phyloP scores from a whole-genome alignment of 768 basidiomycete genomes.

The Crepidotus variabilis region DNA sequence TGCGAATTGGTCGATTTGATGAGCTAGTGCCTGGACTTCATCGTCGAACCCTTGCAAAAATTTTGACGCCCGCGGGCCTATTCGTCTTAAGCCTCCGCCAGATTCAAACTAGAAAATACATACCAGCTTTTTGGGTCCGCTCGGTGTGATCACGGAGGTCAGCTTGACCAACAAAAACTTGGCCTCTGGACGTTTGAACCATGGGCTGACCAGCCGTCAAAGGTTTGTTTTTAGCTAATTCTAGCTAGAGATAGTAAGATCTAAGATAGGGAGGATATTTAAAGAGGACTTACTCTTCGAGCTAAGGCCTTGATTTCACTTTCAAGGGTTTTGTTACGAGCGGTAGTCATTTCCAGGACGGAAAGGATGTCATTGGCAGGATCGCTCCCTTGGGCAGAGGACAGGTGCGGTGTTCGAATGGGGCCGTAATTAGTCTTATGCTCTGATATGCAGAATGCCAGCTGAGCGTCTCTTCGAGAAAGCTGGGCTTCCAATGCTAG shows the following conservation, averaged over 20 bases:
- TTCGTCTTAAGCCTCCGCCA: background rate
- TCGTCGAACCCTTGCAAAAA: constrained; percentile 21
- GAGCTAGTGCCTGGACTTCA: constrained; percentile 29
- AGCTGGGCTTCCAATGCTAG: constrained; percentile 49
- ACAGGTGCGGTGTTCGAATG: background rate
- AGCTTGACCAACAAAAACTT: no score
- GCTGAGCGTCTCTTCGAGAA: constrained; percentile 51
- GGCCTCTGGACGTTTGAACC: no score
- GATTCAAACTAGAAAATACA: no score
- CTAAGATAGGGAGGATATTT: background rate
- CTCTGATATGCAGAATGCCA: constrained; percentile 24
- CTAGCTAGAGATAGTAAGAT: constrained; percentile 11
- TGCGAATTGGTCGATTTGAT: constrained; percentile 31
- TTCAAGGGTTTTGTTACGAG: constrained; percentile 41
- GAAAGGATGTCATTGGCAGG: constrained; percentile 36
- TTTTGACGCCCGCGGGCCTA: background rate
- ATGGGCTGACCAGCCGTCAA: no score
- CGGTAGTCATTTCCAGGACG: constrained; percentile 32
- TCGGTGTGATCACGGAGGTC: no score
- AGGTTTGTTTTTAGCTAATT: constrained; percentile 13
- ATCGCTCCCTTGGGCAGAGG: constrained; percentile 10
- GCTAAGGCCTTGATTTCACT: constrained; percentile 37
- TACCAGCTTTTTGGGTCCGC: no score
- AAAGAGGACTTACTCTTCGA: constrained; percentile 27
- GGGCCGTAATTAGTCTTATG: background rate